Percentiles rank a stretch among this genome's conserved stretches.
Evolutionary conservation across 176 grass and related monocot genomes (phyloP).

Genomic region (Oryza glumipatula): DNA sequence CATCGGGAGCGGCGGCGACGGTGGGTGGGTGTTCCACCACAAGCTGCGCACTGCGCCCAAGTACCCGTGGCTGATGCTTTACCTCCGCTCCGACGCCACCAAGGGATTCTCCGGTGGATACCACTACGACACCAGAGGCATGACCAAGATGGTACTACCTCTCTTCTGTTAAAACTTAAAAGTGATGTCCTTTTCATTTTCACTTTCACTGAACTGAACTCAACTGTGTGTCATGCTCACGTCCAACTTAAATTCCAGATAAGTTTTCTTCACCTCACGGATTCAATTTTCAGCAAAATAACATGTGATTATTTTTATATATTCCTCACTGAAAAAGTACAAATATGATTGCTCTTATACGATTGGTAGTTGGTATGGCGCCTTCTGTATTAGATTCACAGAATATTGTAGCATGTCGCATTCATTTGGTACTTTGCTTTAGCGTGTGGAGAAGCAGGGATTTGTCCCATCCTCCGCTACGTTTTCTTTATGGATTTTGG

Average conservation of each 20-base stretch:
- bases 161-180: background rate
- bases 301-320: background rate
- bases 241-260: background rate
- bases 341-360: background rate
- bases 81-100: slow-evolving; percentile 86
- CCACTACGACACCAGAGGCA: slow-evolving; percentile 94
- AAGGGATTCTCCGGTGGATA: slow-evolving; percentile 87
- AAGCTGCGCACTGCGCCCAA: slow-evolving; percentile 61
- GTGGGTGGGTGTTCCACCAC: slow-evolving; percentile 84
- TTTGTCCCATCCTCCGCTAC: too few species aligned
- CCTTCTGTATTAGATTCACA: background rate
- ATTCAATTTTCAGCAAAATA: background rate
- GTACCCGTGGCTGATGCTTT: slow-evolving; percentile 98
- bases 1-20: slow-evolving; percentile 17
- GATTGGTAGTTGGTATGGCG: background rate
- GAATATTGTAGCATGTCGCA: background rate
- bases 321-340: background rate
- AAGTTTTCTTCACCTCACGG: background rate
- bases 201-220: background rate
- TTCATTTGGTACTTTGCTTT: background rate
- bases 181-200: background rate
- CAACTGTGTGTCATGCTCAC: background rate
- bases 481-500: too few species aligned
- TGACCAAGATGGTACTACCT: slow-evolving; percentile 80
- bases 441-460: background rate